Evolutionary conservation across 768 basidiomycete species (phyloP), one percentile per base, ranked within the genome.

Genomic region (Favolaschia claudopus): DNA sequence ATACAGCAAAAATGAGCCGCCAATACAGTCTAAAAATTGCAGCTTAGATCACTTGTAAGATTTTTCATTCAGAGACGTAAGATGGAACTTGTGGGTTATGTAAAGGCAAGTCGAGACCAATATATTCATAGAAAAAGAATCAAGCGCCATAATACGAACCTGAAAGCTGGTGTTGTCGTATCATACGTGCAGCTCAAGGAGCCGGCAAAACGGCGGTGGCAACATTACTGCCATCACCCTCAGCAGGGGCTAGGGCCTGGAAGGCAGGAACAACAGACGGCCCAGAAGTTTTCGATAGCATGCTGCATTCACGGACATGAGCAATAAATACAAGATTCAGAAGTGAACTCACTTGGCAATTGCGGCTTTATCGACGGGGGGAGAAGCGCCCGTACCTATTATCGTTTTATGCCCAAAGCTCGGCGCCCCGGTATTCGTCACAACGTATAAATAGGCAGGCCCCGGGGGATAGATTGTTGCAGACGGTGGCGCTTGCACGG

Each of bases 381-480:
- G 78, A 0, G 72, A 60, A 15, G 56, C 62, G 17, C 79, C 79
- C 32, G 71, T 76, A 9, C 79, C 80, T 37, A 80, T 68, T 64
- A 80, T 67, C 0, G 72, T 69, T 42, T 72, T 67, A 25, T 68
- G 57, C 15, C 72, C 72, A 45, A 69, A 63, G 49, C 72, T 73
- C 29, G 71, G 74, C 6, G 68, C 70, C 28, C 79, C 78, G 33
- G 67, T 67, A 48, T 75, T 72, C 12, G 76, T 78, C 10, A 78
- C 74, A 24, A 70, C 72, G 38, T 75, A 70, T 4, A 66, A 44
- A 65, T 29, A 70, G 67, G 72, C 78, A 15, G 77, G 78, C 14
- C 78, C 79, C 17, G 79, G 77, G 27, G 77, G 78, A 57, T 74
- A 79, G 12, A 78, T 67, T 27, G 72, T 69, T 49, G 71, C 74